phyloP scores from a whole-genome alignment of 805 yeast genomes.

The Starmera caribaea region DNA sequence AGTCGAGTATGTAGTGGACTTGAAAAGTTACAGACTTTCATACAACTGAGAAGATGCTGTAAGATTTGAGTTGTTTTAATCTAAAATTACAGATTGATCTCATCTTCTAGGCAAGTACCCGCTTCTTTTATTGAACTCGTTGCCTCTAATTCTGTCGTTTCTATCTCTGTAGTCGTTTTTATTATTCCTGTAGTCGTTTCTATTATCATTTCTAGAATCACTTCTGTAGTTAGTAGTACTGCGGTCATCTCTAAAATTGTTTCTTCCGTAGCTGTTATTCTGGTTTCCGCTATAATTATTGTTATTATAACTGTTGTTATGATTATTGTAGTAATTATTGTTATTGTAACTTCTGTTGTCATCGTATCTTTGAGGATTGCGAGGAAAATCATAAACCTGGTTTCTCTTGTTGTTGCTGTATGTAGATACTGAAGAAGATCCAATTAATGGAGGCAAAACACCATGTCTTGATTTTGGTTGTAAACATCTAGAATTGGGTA shows the following conservation, averaged over 20 bases:
- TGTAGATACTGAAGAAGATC: no score
- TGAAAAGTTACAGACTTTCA: no score
- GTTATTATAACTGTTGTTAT: slow-evolving; percentile 2
- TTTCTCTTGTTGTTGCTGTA: no score
- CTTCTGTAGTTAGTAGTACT: not conserved
- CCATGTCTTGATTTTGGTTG: no score
- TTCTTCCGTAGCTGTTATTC: not conserved
- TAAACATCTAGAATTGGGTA: no score
- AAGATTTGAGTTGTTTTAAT: no score
- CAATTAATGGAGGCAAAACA: no score
- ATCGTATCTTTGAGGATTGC: not conserved
- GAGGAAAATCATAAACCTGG: no score
- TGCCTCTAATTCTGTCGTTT: not conserved
- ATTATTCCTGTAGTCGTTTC: not conserved
- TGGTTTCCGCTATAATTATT: not conserved
- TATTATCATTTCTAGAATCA: not conserved
- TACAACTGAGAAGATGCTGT: no score
- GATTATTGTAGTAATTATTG: slow-evolving; percentile 9
- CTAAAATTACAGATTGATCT: no score
- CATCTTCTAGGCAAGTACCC: not conserved
- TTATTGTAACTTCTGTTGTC: slow-evolving; percentile 6
- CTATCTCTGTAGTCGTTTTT: not conserved
- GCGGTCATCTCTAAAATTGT: no score
- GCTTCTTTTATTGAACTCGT: not conserved
- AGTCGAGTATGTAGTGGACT: no score